Conservation (phyloP, 2,329 filamentous ascomycete genomes). For the Exophiala dermatitidis region DNA sequence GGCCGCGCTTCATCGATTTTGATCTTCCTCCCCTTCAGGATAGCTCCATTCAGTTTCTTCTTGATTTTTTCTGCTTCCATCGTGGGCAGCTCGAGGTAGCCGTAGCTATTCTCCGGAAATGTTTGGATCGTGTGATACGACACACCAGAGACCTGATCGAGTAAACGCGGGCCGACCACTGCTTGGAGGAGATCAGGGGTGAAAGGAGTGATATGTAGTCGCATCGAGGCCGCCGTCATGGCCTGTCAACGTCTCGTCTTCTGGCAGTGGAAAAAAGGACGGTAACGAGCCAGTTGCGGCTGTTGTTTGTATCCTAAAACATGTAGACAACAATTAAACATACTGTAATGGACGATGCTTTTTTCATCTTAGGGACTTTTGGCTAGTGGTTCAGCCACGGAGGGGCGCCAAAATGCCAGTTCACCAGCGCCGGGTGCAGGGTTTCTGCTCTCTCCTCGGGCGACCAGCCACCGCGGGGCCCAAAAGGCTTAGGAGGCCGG, state of each 20-base stretch:
- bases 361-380: too few relatives aligned
- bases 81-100: constrained; percentile 74
- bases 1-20: constrained; percentile 73
- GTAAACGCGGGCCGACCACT: constrained; percentile 62
- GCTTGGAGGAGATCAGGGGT: constrained; percentile 62
- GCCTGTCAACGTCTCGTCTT: constrained; percentile 12
- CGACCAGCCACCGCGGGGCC: neutral
- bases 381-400: too few relatives aligned
- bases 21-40: constrained; percentile 77
- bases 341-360: too few relatives aligned
- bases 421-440: too few relatives aligned
- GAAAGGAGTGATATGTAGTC: constrained; percentile 85
- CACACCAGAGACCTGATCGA: constrained; percentile 63
- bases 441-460: neutral
- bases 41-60: constrained; percentile 81
- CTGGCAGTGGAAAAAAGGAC: neutral
- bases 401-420: too few relatives aligned
- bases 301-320: too few relatives aligned
- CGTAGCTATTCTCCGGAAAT: constrained; percentile 85
- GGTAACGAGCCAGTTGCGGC: too few relatives aligned
- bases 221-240: constrained; percentile 36
- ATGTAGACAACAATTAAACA: too few relatives aligned
- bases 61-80: constrained; percentile 83
- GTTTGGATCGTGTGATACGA: constrained; percentile 83
- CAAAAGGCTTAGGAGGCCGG: neutral